Evolutionary conservation across 495 filamentous ascomycete genomes (phyloP).

Genomic region (Apodospora peruviana): DNA sequence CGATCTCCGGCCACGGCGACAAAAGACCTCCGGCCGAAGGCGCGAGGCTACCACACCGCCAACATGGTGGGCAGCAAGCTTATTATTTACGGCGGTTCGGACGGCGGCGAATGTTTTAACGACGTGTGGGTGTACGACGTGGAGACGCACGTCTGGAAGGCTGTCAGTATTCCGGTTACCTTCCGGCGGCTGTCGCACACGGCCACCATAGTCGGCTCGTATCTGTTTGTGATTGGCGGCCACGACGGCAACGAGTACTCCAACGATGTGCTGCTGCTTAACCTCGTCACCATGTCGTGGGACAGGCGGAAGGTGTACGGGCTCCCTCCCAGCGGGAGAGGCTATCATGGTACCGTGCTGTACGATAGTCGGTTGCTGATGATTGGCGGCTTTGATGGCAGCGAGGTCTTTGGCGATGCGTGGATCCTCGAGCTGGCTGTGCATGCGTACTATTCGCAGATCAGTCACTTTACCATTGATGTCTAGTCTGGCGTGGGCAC

Average conservation of each 20-base stretch:
- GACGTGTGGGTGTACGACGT: slow-evolving; percentile 67
- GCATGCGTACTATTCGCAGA: slow-evolving; percentile 63
- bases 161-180: slow-evolving; percentile 46
- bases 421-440: slow-evolving; percentile 60
- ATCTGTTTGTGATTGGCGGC: slow-evolving; percentile 60
- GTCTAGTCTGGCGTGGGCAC: slow-evolving; percentile 38
- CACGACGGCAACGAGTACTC: slow-evolving; percentile 64
- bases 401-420: slow-evolving; percentile 57
- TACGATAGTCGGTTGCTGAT: slow-evolving; percentile 55
- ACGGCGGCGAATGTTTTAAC: slow-evolving; percentile 61
- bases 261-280: slow-evolving; percentile 58
- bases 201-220: slow-evolving; percentile 59
- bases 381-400: slow-evolving; percentile 60
- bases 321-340: slow-evolving; percentile 52
- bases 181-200: slow-evolving; percentile 58
- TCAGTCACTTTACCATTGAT: slow-evolving; percentile 62
- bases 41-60: slow-evolving; percentile 61
- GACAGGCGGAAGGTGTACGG: slow-evolving; percentile 58
- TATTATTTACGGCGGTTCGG: slow-evolving; percentile 61
- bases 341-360: slow-evolving; percentile 59
- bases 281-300: slow-evolving; percentile 65
- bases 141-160: slow-evolving; percentile 48
- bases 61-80: slow-evolving; percentile 65
- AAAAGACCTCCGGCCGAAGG: slow-evolving; percentile 44
- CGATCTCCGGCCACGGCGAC: slow-evolving; percentile 6